Conservation (phyloP, 352 stramenopile species). For the Globisporangium spiculum region DNA sequence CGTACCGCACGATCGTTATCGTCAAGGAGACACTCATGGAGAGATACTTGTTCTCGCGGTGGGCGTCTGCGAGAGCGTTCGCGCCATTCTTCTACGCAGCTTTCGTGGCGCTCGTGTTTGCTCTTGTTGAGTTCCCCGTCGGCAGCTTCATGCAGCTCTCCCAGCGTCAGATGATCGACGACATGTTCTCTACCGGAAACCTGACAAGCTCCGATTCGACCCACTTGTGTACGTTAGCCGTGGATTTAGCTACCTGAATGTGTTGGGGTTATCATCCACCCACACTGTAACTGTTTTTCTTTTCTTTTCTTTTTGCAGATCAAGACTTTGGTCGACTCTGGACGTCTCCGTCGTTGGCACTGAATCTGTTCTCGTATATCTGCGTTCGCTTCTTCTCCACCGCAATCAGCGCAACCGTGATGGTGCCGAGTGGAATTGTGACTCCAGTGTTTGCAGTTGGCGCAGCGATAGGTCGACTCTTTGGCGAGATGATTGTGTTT, state of each 20-base stretch:
- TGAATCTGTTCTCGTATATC: constrained; percentile 71
- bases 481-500: constrained; percentile 82
- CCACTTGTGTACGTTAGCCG: constrained; percentile 21
- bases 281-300: background rate
- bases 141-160: constrained; percentile 81
- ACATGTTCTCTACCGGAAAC: constrained; percentile 80
- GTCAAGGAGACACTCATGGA: constrained; percentile 44
- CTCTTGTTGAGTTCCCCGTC: constrained; percentile 65
- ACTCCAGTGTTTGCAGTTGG: constrained; percentile 90
- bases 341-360: constrained; percentile 52
- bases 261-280: background rate
- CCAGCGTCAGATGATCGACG: constrained; percentile 78
- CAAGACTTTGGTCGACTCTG: constrained; percentile 50
- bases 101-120: constrained; percentile 61
- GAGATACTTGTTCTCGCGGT: constrained; percentile 26
- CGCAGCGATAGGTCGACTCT: constrained; percentile 82
- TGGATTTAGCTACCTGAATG: background rate
- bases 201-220: constrained; percentile 35
- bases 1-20: constrained; percentile 48
- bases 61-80: constrained; percentile 21
- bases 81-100: constrained; percentile 70
- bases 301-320: constrained; percentile 14
- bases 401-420: constrained; percentile 74
- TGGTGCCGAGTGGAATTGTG: constrained; percentile 89
- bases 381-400: constrained; percentile 78